phyloP scores from a whole-genome alignment of 257 asterid species.

The Osmanthus fragrans region DNA sequence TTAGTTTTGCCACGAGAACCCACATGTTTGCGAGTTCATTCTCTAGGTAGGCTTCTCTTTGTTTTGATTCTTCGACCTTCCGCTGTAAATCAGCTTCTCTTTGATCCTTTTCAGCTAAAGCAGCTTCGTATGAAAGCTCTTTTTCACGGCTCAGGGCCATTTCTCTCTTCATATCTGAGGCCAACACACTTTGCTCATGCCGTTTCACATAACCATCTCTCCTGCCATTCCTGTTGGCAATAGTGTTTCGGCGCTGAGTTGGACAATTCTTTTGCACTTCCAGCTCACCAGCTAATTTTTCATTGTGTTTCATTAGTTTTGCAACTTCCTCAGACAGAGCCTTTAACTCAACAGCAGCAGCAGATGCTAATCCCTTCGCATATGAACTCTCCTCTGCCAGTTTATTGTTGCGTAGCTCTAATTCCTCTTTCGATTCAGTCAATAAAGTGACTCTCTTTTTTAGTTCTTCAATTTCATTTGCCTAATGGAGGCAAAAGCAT shows the following conservation, averaged over 20 bases:
- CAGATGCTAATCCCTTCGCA: slow-evolving; percentile 98
- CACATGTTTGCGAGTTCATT: slow-evolving; percentile 98
- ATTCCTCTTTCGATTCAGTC: slow-evolving; percentile 62
- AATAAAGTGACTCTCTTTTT: slow-evolving; percentile 52
- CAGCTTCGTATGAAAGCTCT: slow-evolving; percentile 79
- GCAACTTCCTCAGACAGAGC: slow-evolving; percentile 96
- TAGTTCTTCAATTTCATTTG: slow-evolving; percentile 68
- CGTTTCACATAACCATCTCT: slow-evolving; percentile 58
- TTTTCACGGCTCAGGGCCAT: slow-evolving; percentile 74
- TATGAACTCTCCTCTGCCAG: slow-evolving; percentile 93
- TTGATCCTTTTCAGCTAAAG: slow-evolving; percentile 66
- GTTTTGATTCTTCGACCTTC: slow-evolving; percentile 87
- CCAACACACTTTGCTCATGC: slow-evolving; percentile 44
- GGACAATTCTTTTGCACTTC: slow-evolving; percentile 69
- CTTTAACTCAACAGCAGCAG: slow-evolving; percentile 96
- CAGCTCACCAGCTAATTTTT: slow-evolving; percentile 66
- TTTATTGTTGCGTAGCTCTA: slow-evolving; percentile 79
- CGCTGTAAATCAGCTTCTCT: slow-evolving; percentile 75
- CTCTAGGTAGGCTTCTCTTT: slow-evolving; percentile 91
- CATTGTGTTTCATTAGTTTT: slow-evolving; percentile 95
- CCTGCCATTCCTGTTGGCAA: slow-evolving; percentile 60
- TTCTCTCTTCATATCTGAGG: slow-evolving; percentile 76
- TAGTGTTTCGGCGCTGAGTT: slow-evolving; percentile 60
- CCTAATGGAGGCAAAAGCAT: slow-evolving; percentile 40
- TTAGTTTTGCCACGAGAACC: slow-evolving; percentile 87